These are phyloP conservation scores for Fragosphaeria purpurea DNA, from an alignment of 2,329 filamentous ascomycete genomes.

Conservation along the genomic window DNA sequence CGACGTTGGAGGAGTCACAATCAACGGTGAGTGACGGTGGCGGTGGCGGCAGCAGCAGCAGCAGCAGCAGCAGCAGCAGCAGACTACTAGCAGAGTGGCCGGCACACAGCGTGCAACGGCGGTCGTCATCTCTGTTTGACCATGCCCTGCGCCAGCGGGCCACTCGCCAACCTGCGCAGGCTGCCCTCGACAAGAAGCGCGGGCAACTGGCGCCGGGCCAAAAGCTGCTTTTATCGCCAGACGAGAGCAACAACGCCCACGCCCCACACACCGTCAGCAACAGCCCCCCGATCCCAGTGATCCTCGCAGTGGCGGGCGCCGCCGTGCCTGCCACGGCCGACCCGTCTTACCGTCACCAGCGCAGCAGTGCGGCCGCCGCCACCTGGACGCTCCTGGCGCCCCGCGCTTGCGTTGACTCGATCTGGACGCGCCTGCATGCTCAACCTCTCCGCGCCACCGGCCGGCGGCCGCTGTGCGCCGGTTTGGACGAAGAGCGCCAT, in stretches of 20 bases:
- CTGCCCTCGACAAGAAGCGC: slow-evolving; percentile 69
- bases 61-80: slow-evolving; percentile 35
- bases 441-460: slow-evolving; percentile 70
- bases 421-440: slow-evolving; percentile 83
- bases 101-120: slow-evolving; percentile 38
- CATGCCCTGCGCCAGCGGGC: slow-evolving; percentile 55
- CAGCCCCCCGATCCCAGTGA: slow-evolving; percentile 70
- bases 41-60: slow-evolving; percentile 19
- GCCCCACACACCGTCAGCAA: slow-evolving; percentile 28
- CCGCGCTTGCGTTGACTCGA: slow-evolving; percentile 75
- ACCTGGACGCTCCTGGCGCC: slow-evolving; percentile 75
- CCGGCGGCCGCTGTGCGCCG: slow-evolving; percentile 67
- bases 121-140: slow-evolving; percentile 53
- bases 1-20: slow-evolving; percentile 7
- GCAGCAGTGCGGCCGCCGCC: neutral
- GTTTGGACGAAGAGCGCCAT: slow-evolving; percentile 69
- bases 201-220: slow-evolving; percentile 46
- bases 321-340: neutral
- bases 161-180: slow-evolving; percentile 61
- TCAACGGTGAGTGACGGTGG: too few relatives aligned
- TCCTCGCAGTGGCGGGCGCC: slow-evolving; percentile 41
- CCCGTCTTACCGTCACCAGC: slow-evolving; percentile 34
- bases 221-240: slow-evolving; percentile 33
- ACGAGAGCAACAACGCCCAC: too few relatives aligned
- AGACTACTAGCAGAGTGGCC: slow-evolving; percentile 59